Conservation (phyloP, 2,329 filamentous ascomycete genomes). For the Claviceps africana region DNA sequence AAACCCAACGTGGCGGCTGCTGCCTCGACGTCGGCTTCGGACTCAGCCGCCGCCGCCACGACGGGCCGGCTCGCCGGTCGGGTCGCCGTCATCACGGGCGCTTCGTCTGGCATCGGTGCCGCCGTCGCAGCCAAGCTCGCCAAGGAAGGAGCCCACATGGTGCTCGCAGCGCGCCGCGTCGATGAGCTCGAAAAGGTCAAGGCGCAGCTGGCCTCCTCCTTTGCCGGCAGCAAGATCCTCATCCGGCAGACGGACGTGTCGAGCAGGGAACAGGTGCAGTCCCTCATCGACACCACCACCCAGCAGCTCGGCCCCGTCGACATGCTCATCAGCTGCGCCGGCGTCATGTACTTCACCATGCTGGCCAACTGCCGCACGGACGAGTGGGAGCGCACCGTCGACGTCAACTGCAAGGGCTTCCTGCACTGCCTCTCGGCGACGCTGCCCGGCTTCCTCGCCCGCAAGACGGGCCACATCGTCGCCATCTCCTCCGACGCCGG, state of each 20-base stretch:
- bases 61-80: constrained; percentile 50
- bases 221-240: constrained; percentile 53
- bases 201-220: constrained; percentile 38
- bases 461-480: constrained; percentile 58
- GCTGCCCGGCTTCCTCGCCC: constrained; percentile 57
- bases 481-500: constrained; percentile 74
- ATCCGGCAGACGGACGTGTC: constrained; percentile 62
- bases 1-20: constrained; percentile 15
- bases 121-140: constrained; percentile 58
- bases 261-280: constrained; percentile 48
- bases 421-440: constrained; percentile 57
- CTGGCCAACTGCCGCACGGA: constrained; percentile 63
- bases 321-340: constrained; percentile 66
- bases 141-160: constrained; percentile 56
- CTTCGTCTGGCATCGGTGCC: constrained; percentile 66
- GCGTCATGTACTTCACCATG: constrained; percentile 83
- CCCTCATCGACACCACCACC: constrained; percentile 44
- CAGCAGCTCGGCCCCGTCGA: constrained; percentile 58
- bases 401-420: constrained; percentile 77
- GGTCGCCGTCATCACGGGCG: constrained; percentile 65
- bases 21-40: constrained; percentile 47
- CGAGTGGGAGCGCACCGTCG: constrained; percentile 70
- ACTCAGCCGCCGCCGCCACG: constrained; percentile 9
- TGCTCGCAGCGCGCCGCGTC: constrained; percentile 55
- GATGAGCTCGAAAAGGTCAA: constrained; percentile 57